These are phyloP conservation scores for Hirsutella minnesotensis DNA, from an alignment of 2,329 filamentous ascomycete species.

Conservation along the genomic window DNA sequence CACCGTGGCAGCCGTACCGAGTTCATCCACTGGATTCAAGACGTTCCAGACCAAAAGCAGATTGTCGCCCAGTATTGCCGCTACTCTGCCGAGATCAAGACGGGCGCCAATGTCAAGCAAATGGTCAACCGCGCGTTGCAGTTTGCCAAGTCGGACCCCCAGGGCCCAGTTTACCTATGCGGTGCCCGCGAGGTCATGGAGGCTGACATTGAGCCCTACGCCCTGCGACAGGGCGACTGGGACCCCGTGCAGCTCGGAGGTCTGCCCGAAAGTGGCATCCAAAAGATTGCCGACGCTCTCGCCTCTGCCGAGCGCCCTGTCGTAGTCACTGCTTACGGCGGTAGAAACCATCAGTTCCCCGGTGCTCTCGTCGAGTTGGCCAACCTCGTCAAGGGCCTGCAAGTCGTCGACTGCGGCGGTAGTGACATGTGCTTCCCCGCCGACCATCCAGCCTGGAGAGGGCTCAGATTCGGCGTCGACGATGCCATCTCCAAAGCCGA, in stretches of 20 bases:
- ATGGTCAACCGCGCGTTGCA: slow-evolving; percentile 76
- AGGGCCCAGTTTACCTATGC: slow-evolving; percentile 69
- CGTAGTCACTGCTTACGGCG: slow-evolving; percentile 58
- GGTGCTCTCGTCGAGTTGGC: slow-evolving; percentile 54
- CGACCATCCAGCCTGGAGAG: slow-evolving; percentile 54
- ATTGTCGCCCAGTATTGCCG: slow-evolving; percentile 79
- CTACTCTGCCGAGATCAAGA: slow-evolving; percentile 73
- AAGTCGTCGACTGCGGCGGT: slow-evolving; percentile 65
- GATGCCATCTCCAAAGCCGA: slow-evolving; percentile 66
- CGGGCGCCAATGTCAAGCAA: slow-evolving; percentile 77
- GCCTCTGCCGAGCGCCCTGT: slow-evolving; percentile 54
- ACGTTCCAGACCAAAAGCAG: slow-evolving; percentile 69
- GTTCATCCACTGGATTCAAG: slow-evolving; percentile 80
- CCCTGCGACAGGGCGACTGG: slow-evolving; percentile 59
- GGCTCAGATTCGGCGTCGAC: slow-evolving; percentile 63
- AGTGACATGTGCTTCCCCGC: slow-evolving; percentile 75
- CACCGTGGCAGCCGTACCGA: slow-evolving; percentile 67
- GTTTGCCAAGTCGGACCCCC: slow-evolving; percentile 66
- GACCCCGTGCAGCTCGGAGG: slow-evolving; percentile 55
- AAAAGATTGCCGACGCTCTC: slow-evolving; percentile 50
- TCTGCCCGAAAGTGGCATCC: slow-evolving; percentile 37
- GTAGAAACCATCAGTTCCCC: slow-evolving; percentile 54
- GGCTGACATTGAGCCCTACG: slow-evolving; percentile 65
- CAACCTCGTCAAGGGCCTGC: slow-evolving; percentile 52
- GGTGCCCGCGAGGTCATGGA: slow-evolving; percentile 77